Evolutionary conservation across 768 basidiomycete genomes (phyloP).

Genomic region (Mycena indigotica): DNA sequence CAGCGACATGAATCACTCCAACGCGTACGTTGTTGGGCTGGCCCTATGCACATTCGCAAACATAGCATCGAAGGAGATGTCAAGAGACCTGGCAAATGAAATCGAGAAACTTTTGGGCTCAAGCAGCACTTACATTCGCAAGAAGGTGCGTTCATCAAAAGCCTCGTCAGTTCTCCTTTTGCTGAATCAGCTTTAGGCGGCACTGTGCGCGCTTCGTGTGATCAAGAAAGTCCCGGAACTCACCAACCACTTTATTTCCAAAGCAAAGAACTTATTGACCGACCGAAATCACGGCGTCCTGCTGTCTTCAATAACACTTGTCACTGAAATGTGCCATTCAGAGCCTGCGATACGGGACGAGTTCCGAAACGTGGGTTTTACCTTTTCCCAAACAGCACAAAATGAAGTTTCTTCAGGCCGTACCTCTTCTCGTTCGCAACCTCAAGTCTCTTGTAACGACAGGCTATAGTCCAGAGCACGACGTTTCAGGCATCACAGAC

Average conservation of each 20-base stretch:
- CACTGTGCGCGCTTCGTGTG: conserved; percentile 91
- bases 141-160: conserved; percentile 69
- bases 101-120: conserved; percentile 97
- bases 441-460: conserved; percentile 94
- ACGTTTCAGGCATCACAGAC: conserved; percentile 98
- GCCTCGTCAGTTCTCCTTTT: conserved; percentile 8
- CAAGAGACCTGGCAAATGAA: conserved; percentile 95
- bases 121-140: conserved; percentile 97
- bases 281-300: conserved; percentile 98
- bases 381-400: too few species aligned
- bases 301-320: conserved; percentile 90
- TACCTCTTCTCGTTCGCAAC: conserved; percentile 91
- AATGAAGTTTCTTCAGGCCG: conserved; percentile 80
- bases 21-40: conserved; percentile 97
- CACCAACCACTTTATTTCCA: conserved; percentile 85
- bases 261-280: conserved; percentile 87
- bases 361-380: conserved; percentile 77
- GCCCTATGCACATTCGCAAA: conserved; percentile 98
- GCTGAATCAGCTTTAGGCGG: conserved; percentile 58
- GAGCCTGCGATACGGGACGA: conserved; percentile 76
- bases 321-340: conserved; percentile 89
- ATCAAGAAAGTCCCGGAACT: conserved; percentile 97
- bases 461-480: conserved; percentile 97
- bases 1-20: conserved; percentile 99
- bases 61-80: conserved; percentile 99